Percentiles rank a stretch among this genome's conserved stretches.
Evolutionary conservation across 495 filamentous ascomycete species (phyloP).

Genomic region (Chaetomium fimeti): DNA sequence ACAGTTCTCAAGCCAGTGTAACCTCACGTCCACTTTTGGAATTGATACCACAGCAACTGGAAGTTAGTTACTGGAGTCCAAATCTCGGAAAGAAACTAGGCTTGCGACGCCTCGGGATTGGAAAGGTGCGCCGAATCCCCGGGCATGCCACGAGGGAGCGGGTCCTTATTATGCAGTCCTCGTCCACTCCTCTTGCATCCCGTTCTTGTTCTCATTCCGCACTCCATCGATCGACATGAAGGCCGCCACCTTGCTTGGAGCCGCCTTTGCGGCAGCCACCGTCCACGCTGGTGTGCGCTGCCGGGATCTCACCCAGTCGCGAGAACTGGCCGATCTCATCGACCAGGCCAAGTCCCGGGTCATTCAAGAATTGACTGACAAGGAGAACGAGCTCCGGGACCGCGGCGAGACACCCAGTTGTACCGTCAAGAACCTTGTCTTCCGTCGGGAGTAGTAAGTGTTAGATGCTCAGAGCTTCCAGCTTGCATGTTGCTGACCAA

Average conservation of each 20-base stretch:
- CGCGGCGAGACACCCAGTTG: slow-evolving; percentile 18
- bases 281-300: slow-evolving; percentile 10
- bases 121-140: neutral
- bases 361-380: neutral
- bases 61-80: neutral
- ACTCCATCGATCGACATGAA: slow-evolving; percentile 17
- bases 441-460: slow-evolving; percentile 29
- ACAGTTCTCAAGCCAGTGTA: neutral
- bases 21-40: too few relatives aligned
- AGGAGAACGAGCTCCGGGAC: slow-evolving; percentile 19
- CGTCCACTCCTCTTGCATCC: neutral
- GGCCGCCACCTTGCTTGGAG: slow-evolving; percentile 12
- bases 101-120: too few relatives aligned
- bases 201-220: neutral
- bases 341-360: slow-evolving; percentile 19
- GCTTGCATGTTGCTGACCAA: neutral
- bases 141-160: neutral
- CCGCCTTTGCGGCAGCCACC: slow-evolving; percentile 14
- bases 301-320: slow-evolving; percentile 7
- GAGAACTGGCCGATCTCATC: slow-evolving; percentile 4
- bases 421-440: slow-evolving; percentile 19
- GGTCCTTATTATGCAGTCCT: neutral
- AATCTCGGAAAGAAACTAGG: too few relatives aligned
- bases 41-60: neutral
- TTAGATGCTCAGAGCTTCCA: neutral